phyloP scores from a whole-genome alignment of 352 stramenopile species.

The Globisporangium recalcitrans region DNA sequence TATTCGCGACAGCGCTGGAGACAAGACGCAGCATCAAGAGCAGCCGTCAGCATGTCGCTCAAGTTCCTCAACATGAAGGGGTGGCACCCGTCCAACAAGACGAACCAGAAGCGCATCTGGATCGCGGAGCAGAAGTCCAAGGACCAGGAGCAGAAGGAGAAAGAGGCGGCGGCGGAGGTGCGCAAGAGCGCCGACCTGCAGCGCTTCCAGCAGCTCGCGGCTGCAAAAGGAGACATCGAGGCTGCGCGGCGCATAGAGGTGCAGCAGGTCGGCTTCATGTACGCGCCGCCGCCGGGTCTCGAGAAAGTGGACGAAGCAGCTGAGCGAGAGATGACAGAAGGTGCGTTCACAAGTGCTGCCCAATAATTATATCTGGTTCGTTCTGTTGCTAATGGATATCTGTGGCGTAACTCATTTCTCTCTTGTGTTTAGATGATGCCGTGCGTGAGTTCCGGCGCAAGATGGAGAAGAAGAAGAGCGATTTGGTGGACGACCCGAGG shows the following conservation, averaged over 20 bases:
- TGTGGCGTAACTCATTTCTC: no score
- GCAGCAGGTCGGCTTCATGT: slow-evolving; percentile 74
- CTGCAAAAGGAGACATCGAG: slow-evolving; percentile 44
- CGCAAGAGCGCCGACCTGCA: slow-evolving; percentile 48
- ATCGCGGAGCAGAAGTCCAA: slow-evolving; percentile 73
- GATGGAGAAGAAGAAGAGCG: slow-evolving; percentile 30
- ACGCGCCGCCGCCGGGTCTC: slow-evolving; percentile 63
- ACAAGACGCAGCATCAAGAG: not conserved
- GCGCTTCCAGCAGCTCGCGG: slow-evolving; percentile 55
- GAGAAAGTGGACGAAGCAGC: slow-evolving; percentile 33
- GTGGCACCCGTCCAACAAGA: slow-evolving; percentile 71
- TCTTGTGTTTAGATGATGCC: slow-evolving; percentile 57
- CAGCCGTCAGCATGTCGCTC: slow-evolving; percentile 48
- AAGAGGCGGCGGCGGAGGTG: slow-evolving; percentile 62
- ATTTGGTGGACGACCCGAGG: slow-evolving; percentile 10
- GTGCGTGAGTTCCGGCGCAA: slow-evolving; percentile 61
- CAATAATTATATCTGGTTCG: not conserved
- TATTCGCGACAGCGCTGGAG: not conserved
- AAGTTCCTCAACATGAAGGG: slow-evolving; percentile 82
- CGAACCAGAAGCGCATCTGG: slow-evolving; percentile 85
- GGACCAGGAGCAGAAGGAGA: slow-evolving; percentile 40
- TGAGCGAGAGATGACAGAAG: slow-evolving; percentile 25
- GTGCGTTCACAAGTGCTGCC: slow-evolving; percentile 3
- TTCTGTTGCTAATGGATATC: not conserved
- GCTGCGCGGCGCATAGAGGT: slow-evolving; percentile 33